These are phyloP conservation scores for Botrytis galanthina DNA, from an alignment of 2,329 filamentous ascomycete species.

Conservation along the genomic window DNA sequence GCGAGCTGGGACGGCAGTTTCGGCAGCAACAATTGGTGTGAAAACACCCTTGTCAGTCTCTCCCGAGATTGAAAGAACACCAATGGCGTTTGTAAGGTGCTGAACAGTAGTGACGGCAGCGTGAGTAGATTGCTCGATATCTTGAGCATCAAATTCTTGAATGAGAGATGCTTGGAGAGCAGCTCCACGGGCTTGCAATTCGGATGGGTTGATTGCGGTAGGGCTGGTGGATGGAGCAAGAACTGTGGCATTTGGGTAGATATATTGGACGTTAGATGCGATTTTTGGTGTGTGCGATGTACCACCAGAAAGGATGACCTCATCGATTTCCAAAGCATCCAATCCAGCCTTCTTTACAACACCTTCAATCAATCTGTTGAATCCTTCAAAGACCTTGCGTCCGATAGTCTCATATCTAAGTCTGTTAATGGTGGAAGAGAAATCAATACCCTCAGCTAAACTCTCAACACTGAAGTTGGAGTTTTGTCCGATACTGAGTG, in stretches of 20 bases:
- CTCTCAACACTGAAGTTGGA: conserved; percentile 92
- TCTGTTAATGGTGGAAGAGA: conserved; percentile 87
- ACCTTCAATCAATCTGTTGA: conserved; percentile 80
- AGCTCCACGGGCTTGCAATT: conserved; percentile 83
- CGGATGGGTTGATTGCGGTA: conserved; percentile 86
- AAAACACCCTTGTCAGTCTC: conserved; percentile 66
- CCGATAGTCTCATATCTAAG: conserved; percentile 88
- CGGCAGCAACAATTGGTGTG: conserved; percentile 74
- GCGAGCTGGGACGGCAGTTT: conserved; percentile 87
- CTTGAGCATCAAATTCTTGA: conserved; percentile 87
- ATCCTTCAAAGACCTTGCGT: conserved; percentile 81
- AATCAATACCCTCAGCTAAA: conserved; percentile 85
- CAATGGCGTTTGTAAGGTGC: conserved; percentile 84
- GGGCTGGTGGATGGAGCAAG: conserved; percentile 78
- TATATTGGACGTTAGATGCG: conserved; percentile 70
- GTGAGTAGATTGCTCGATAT: conserved; percentile 95
- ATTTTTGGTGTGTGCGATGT: conserved; percentile 93
- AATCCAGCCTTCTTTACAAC: conserved; percentile 89
- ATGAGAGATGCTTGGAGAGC: conserved; percentile 94
- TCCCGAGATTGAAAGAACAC: conserved; percentile 67
- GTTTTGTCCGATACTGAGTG: conserved; percentile 82
- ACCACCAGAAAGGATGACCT: conserved; percentile 90
- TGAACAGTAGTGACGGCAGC: conserved; percentile 91
- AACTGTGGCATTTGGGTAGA: conserved; percentile 82
- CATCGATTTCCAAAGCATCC: conserved; percentile 88